Conservation (phyloP, 73 alveolate species). For the Tetrahymena borealis region DNA sequence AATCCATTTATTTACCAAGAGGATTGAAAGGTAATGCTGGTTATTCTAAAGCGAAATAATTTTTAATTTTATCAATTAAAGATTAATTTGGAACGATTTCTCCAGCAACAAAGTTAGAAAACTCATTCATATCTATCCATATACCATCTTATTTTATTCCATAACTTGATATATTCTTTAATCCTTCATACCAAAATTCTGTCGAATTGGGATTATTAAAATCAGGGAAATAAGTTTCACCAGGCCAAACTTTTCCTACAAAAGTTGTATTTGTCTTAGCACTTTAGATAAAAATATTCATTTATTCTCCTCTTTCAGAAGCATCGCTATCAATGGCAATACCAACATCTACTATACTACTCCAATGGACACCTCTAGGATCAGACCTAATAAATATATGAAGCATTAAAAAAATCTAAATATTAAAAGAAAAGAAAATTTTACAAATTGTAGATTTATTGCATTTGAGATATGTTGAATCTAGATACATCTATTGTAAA, state of each 20-base stretch:
- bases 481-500: conserved; percentile 56
- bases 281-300: conserved; percentile 41
- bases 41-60: conserved; percentile 9
- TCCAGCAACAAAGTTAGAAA: conserved; percentile 60
- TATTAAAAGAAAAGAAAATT: not conserved
- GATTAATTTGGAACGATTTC: conserved; percentile 33
- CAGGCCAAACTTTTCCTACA: conserved; percentile 86
- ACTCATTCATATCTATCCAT: conserved; percentile 98
- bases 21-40: conserved; percentile 14
- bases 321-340: conserved; percentile 54
- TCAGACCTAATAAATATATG: conserved; percentile 33
- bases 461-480: conserved; percentile 51
- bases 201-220: conserved; percentile 56
- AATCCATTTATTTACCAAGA: not conserved
- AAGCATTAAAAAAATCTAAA: not conserved
- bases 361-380: conserved; percentile 57
- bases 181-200: conserved; percentile 67
- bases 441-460: conserved; percentile 20
- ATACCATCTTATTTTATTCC: conserved; percentile 58
- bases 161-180: not conserved
- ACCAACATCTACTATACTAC: conserved; percentile 88
- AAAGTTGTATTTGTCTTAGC: conserved; percentile 22
- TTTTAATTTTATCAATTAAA: not conserved
- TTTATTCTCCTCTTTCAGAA: conserved; percentile 40
- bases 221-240: conserved; percentile 81